These are phyloP conservation scores for Citrus cavaleriei DNA, from an alignment of 345 rosid genomes.

Conservation along the genomic window DNA sequence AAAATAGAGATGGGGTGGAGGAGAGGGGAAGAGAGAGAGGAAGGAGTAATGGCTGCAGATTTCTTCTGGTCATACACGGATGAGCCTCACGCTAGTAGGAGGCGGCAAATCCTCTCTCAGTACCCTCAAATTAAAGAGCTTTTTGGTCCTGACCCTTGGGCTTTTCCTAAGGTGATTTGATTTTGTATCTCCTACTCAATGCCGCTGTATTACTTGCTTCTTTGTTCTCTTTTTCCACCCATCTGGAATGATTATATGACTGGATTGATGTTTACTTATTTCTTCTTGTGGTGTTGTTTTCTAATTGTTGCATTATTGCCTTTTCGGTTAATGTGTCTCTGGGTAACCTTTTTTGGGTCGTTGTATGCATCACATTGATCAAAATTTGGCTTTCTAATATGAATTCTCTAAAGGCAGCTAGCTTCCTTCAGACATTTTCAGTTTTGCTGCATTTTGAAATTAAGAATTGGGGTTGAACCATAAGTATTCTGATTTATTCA, in stretches of 20 bases:
- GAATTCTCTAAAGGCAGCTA: too few relatives aligned
- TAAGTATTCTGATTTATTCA: background rate
- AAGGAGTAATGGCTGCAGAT: slow-evolving; percentile 62
- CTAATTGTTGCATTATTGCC: background rate
- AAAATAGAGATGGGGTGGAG: slow-evolving; percentile 28
- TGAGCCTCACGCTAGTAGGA: slow-evolving; percentile 80
- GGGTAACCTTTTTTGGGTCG: background rate
- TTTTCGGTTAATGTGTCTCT: background rate
- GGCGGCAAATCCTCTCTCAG: slow-evolving; percentile 81
- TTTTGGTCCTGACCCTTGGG: slow-evolving; percentile 85
- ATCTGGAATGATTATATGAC: slow-evolving; percentile 7
- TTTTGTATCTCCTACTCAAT: background rate
- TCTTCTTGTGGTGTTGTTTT: background rate
- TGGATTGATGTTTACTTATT: background rate
- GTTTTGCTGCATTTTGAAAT: background rate
- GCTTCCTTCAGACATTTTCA: background rate
- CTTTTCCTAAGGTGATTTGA: slow-evolving; percentile 54
- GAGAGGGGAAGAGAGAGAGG: slow-evolving; percentile 30
- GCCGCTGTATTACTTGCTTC: background rate
- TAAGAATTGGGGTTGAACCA: background rate
- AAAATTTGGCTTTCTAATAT: background rate
- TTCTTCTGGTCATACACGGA: slow-evolving; percentile 94
- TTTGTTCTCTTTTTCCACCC: background rate
- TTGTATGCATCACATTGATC: slow-evolving; percentile 1
- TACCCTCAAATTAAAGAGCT: slow-evolving; percentile 82